Base-by-base conservation (phyloP, 768 basidiomycete species). In the Tephrocybe rancida region DNA sequence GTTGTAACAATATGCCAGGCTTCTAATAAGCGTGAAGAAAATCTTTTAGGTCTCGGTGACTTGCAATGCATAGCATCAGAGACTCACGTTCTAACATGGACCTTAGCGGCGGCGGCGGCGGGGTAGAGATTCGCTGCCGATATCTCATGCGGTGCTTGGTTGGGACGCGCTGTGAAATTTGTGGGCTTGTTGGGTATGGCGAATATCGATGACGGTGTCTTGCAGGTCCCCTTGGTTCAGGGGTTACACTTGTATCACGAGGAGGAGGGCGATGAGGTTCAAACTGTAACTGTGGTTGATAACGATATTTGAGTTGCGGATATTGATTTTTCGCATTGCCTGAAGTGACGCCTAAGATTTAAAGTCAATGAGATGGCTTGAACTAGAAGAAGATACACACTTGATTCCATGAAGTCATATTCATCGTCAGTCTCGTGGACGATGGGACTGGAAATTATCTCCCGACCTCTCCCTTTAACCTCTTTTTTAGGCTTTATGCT, bases 1-100 rank as follows among this genome's bases (percentile, higher is more conserved):
- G 79, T 82, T 48, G 75, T 80, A 52, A 85, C 75, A 14, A 81
- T 76, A 61, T 88, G 82, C 86, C 86, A 91, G 14, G 90, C 85
- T 64, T 90, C 90, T 92, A 62, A 60, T 27, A 61, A 58, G 19
- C 21, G 19, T 24, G 5, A 48, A 9, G 27, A 34, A 22, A 24
- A 51, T 45, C 22, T 50, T 48, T 25, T 39, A 49, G 38, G 25
- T 50, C 34, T 37, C 7, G n/a, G n/a, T 37, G 35, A 45, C 26
- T 41, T 4, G 25, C 10, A 8, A 42, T 46, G 39, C 18, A 46
- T 24, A 38, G 27, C 4, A 54, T 43, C 19, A 37, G 24, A 34
- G 18, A 62, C 85, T 57, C 71, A 91, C 89, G 86, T 64, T 91
- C 81, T 35, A 91, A 65, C 78, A 90, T 83, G 16, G 78, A 80